These are phyloP conservation scores for Hyphodiscus hymeniophilus DNA, from an alignment of 495 filamentous ascomycete genomes.

Conservation along the genomic window DNA sequence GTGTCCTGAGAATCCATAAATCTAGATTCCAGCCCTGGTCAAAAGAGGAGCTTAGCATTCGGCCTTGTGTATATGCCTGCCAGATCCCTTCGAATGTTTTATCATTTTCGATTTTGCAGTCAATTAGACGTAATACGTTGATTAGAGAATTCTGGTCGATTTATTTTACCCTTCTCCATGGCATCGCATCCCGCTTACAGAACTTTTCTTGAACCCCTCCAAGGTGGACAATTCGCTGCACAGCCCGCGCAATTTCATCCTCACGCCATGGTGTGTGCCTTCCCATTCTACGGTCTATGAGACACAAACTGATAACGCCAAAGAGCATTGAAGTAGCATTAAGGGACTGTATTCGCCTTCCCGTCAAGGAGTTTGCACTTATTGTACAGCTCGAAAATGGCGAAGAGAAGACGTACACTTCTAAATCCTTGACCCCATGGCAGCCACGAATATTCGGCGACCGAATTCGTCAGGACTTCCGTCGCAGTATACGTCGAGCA, in stretches of 20 bases:
- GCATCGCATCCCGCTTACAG: constrained; percentile 8
- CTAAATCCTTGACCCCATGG: constrained; percentile 5
- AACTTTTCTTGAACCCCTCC: constrained; percentile 7
- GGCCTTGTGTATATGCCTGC: too few species aligned
- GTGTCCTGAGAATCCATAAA: too few species aligned
- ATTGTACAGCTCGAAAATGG: constrained; percentile 14
- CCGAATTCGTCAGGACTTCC: constrained; percentile 2
- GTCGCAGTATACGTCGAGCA: background rate
- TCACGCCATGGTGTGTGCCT: constrained; percentile 8
- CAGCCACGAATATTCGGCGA: constrained; percentile 7
- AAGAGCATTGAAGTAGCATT: constrained; percentile 16
- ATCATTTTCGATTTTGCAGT: too few species aligned
- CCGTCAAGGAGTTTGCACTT: constrained; percentile 15
- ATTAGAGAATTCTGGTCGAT: too few species aligned
- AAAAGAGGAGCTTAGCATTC: too few species aligned
- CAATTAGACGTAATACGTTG: too few species aligned
- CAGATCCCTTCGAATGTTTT: too few species aligned
- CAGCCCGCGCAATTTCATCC: background rate
- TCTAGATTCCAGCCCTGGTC: too few species aligned
- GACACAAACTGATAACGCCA: constrained; percentile 1
- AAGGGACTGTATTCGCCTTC: constrained; percentile 13
- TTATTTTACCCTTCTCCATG: constrained; percentile 4
- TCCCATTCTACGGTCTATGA: background rate
- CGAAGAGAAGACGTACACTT: constrained; percentile 12
- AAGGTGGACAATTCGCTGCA: constrained; percentile 2